Percentiles rank a stretch among this genome's conserved stretches.
Conservation (phyloP, 495 filamentous ascomycete genomes). For the Penicillium subrubescens region DNA sequence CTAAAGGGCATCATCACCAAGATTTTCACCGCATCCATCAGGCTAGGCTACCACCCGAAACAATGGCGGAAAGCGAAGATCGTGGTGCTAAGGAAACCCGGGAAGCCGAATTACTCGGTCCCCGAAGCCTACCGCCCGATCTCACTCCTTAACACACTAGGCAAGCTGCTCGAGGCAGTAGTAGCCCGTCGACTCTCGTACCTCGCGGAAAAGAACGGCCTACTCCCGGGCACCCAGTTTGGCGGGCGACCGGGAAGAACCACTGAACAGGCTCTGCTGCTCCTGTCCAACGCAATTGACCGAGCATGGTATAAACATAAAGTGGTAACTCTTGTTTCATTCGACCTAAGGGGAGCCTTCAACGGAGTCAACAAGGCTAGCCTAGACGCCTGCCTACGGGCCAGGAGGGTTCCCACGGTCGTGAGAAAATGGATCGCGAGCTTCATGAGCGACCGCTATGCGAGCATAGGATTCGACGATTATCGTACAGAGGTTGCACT, state of each 20-base stretch:
- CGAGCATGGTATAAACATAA: slow-evolving; percentile 24
- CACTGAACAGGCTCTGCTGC: slow-evolving; percentile 28
- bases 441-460: slow-evolving; percentile 26
- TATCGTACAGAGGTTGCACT: slow-evolving; percentile 9
- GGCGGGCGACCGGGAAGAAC: slow-evolving; percentile 25
- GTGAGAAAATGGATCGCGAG: slow-evolving; percentile 25
- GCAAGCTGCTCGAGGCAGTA: slow-evolving; percentile 31
- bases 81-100: slow-evolving; percentile 28
- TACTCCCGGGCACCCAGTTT: slow-evolving; percentile 31
- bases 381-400: slow-evolving; percentile 20
- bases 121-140: slow-evolving; percentile 29
- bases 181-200: slow-evolving; percentile 25
- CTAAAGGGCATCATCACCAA: slow-evolving; percentile 17
- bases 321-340: slow-evolving; percentile 24
- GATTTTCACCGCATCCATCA: slow-evolving; percentile 22
- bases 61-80: slow-evolving; percentile 24
- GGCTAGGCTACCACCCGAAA: slow-evolving; percentile 25
- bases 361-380: slow-evolving; percentile 28
- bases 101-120: slow-evolving; percentile 26
- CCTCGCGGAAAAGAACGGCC: slow-evolving; percentile 21
- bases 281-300: slow-evolving; percentile 29
- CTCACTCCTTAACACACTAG: slow-evolving; percentile 31
- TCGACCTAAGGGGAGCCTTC: slow-evolving; percentile 34
- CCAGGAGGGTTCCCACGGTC: slow-evolving; percentile 21
- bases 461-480: slow-evolving; percentile 30